Conservation (phyloP, 2,329 filamentous ascomycete species). For the Pezicula carpinea region DNA sequence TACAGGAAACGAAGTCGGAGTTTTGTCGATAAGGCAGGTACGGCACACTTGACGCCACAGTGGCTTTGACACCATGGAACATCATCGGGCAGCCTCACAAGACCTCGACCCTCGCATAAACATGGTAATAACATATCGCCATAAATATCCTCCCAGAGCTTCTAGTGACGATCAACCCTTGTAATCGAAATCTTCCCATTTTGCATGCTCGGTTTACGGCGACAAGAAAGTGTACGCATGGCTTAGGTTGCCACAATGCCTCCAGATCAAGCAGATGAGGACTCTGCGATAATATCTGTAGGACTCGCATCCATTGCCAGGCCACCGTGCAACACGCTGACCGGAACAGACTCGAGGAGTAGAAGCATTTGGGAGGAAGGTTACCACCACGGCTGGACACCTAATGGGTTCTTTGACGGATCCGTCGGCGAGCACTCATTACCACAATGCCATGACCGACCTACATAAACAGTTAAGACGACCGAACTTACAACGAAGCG, state of each 20-base stretch:
- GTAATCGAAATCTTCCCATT: not conserved
- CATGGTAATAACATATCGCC: not conserved
- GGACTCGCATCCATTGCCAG: constrained; percentile 5
- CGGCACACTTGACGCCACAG: too few species aligned
- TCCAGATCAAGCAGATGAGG: constrained; percentile 24
- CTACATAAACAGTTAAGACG: constrained; percentile 85
- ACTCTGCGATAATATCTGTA: constrained; percentile 30
- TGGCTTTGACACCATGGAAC: not conserved
- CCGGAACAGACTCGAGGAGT: constrained; percentile 71
- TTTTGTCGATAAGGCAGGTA: too few species aligned
- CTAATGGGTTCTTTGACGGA: constrained; percentile 69
- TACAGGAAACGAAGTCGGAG: too few species aligned
- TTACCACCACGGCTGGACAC: constrained; percentile 87
- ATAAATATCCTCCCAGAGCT: not conserved
- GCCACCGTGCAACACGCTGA: not conserved
- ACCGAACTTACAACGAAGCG: constrained; percentile 78
- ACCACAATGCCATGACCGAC: constrained; percentile 82
- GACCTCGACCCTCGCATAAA: constrained; percentile 3
- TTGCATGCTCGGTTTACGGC: constrained; percentile 23
- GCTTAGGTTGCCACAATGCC: constrained; percentile 29
- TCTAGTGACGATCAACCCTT: not conserved
- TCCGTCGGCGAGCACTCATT: constrained; percentile 57
- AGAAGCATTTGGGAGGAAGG: constrained; percentile 90
- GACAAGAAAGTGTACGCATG: constrained; percentile 25
- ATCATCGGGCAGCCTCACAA: constrained; percentile 9